These are phyloP conservation scores for Colletotrichum aenigma DNA, from an alignment of 2,329 filamentous ascomycete genomes.

Conservation along the genomic window DNA sequence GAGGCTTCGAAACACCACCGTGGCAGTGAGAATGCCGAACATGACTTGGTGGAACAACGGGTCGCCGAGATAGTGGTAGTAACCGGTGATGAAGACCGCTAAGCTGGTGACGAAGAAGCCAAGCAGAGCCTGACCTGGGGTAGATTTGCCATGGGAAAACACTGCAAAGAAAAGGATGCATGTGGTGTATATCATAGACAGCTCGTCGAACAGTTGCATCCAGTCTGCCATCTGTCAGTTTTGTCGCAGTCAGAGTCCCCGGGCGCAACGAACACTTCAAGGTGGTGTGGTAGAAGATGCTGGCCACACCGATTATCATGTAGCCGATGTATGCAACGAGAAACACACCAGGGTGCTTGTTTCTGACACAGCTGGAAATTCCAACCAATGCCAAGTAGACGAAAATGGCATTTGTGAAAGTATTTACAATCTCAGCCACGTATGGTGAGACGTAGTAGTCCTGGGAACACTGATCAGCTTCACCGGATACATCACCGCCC, in stretches of 20 bases:
- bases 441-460: neutral
- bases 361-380: neutral
- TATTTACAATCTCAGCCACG: neutral
- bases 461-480: neutral
- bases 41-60: neutral
- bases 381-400: neutral
- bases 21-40: neutral
- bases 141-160: slow-evolving; percentile 68
- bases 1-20: neutral
- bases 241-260: neutral
- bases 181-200: slow-evolving; percentile 65
- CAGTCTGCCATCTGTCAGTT: slow-evolving; percentile 41
- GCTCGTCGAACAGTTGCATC: slow-evolving; percentile 63
- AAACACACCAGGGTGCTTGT: neutral
- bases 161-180: slow-evolving; percentile 66
- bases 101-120: neutral
- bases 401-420: neutral
- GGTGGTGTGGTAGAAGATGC: neutral
- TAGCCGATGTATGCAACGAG: neutral
- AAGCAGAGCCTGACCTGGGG: neutral
- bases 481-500: neutral
- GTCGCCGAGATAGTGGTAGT: neutral
- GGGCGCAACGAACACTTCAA: neutral
- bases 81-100: neutral
- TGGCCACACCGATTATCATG: neutral